Evolutionary conservation across 345 rosid genomes (phyloP).

Genomic region (Acer yangbiense): DNA sequence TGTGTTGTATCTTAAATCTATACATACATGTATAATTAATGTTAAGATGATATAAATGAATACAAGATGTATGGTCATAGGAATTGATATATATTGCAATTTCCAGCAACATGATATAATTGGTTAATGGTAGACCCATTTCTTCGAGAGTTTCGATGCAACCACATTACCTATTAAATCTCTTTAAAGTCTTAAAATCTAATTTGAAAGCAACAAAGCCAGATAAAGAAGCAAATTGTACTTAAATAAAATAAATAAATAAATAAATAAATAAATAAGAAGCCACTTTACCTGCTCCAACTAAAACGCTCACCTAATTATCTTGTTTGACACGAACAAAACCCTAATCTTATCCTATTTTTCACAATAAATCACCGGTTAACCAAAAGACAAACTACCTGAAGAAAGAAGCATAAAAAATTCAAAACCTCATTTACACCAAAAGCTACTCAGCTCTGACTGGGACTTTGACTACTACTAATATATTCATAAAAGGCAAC

Average conservation of each 20-base stretch:
- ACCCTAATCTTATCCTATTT: constrained; percentile 14
- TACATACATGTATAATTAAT: too few species aligned
- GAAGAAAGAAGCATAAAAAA: too few species aligned
- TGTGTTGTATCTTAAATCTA: too few species aligned
- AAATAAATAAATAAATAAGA: constrained; percentile 11
- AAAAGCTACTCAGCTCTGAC: too few species aligned
- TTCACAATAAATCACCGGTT: neutral
- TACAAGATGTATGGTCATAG: too few species aligned
- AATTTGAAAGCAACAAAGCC: constrained; percentile 7
- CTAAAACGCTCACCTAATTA: constrained; percentile 39
- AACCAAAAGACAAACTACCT: too few species aligned
- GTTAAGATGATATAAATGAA: neutral
- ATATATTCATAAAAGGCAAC: too few species aligned
- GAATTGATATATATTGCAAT: neutral
- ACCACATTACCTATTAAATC: neutral
- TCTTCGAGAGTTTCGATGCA: neutral
- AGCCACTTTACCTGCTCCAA: constrained; percentile 54
- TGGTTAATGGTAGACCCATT: constrained; percentile 14
- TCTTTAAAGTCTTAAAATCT: constrained; percentile 1
- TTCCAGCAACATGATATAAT: neutral
- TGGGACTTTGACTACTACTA: too few species aligned
- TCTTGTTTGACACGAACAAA: neutral
- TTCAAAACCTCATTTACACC: too few species aligned
- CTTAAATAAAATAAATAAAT: constrained; percentile 21
- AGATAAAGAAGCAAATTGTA: constrained; percentile 13